phyloP scores from a whole-genome alignment of 2,329 filamentous ascomycete genomes.

The Lachnellula willkommii region DNA sequence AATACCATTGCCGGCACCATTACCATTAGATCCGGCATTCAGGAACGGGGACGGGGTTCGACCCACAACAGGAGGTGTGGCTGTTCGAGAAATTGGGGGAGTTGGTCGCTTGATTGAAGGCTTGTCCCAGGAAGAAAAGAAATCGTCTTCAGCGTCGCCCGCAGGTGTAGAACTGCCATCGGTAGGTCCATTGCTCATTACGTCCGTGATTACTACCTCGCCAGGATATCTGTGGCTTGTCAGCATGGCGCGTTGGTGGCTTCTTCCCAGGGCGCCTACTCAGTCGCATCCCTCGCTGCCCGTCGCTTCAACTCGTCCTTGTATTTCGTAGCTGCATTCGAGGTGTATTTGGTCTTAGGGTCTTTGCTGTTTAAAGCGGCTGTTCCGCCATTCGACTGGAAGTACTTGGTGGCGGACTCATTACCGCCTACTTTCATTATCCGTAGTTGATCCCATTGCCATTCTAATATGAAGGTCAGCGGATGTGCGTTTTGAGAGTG shows the following conservation, averaged over 20 bases:
- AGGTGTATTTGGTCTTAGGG: constrained; percentile 93
- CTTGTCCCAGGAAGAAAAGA: constrained; percentile 99
- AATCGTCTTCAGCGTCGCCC: constrained; percentile 80
- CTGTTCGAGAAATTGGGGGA: constrained; percentile 84
- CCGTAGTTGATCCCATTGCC: constrained; percentile 98
- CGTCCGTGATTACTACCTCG: constrained; percentile 80
- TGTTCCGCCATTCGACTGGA: constrained; percentile 91
- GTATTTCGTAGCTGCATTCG: constrained; percentile 89
- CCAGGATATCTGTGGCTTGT: constrained; percentile 62
- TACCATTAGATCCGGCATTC: constrained; percentile 51
- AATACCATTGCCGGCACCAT: constrained; percentile 64
- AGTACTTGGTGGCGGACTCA: constrained; percentile 96
- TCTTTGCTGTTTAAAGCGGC: constrained; percentile 95
- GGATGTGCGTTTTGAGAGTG: background rate
- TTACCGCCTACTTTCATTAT: constrained; percentile 98
- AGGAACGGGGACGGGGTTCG: constrained; percentile 89
- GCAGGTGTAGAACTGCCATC: constrained; percentile 72
- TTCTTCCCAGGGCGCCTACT: constrained; percentile 50
- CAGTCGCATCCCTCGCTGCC: constrained; percentile 74
- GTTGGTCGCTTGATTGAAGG: constrained; percentile 94
- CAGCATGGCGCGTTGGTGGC: constrained; percentile 11
- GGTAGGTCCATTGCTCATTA: constrained; percentile 49
- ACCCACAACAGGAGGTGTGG: constrained; percentile 74
- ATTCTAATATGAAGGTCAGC: constrained; percentile 51
- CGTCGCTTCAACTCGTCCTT: constrained; percentile 92